These are phyloP conservation scores for Arthrobotrys iridis DNA, from an alignment of 2,329 filamentous ascomycete species.

Conservation along the genomic window DNA sequence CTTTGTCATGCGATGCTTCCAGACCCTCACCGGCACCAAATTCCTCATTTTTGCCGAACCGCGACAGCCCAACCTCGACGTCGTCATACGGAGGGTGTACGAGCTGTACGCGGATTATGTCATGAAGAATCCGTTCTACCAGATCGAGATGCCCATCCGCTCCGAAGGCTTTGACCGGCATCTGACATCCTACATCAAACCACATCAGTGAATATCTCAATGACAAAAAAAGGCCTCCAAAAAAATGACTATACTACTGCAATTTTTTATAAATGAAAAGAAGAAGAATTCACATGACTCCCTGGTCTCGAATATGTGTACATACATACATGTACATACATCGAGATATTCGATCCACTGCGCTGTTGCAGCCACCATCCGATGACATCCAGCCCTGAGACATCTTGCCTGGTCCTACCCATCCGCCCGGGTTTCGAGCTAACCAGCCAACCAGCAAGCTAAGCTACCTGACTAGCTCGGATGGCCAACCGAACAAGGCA, in stretches of 20 bases:
- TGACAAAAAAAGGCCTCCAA: too few species aligned
- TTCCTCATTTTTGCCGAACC: conserved; percentile 95
- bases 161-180: conserved; percentile 95
- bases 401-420: background rate
- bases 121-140: conserved; percentile 99
- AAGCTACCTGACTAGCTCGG: conserved; percentile 10
- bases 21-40: conserved; percentile 86
- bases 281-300: too few species aligned
- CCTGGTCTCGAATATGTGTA: too few species aligned
- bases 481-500: conserved; percentile 10
- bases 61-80: conserved; percentile 85
- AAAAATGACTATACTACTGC: too few species aligned
- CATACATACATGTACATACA: too few species aligned
- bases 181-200: conserved; percentile 79
- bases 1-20: conserved; percentile 96
- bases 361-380: too few species aligned
- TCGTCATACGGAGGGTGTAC: conserved; percentile 84
- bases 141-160: conserved; percentile 94
- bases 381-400: conserved; percentile 1
- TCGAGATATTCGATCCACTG: too few species aligned
- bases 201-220: conserved; percentile 67
- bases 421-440: conserved; percentile 5
- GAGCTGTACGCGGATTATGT: conserved; percentile 96
- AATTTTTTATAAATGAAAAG: too few species aligned
- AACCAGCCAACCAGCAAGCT: background rate